Evolutionary conservation across 768 basidiomycete species (phyloP), one percentile per base, ranked within the genome.

Genomic region (Mycena polygramma): DNA sequence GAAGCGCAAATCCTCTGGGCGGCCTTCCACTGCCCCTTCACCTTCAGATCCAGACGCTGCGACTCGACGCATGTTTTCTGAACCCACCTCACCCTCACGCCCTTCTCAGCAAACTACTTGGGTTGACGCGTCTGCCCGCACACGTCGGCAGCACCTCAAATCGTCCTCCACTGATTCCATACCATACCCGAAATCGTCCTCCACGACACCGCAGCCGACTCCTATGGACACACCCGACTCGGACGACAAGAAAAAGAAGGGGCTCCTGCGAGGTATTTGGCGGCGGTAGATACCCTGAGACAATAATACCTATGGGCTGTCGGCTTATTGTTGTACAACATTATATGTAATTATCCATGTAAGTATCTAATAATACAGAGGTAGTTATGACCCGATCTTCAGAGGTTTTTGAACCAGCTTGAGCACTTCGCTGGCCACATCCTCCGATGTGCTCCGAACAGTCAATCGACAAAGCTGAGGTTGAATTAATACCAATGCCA

Each of bases 361-460:
- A 72, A 66, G 66, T 69, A 55, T 65, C 35, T 66, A 77, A 60
- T 77, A 75, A 74, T 74, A 71, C 66, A 71, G 76, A 57, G 53
- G 58, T 70, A 55, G 55, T 57, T 71, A 73, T 75, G 72, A 78
- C 73, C 78, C 77, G 70, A 78, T 73, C 68, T 81, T 80, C 73
- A 89, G 76, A 55, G 81, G 81, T 74, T 84, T 86, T 73, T 86
- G 83, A 71, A 88, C 74, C 71, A 87, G 78, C 77, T 85, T 89
- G 77, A 90, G 87, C 51, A 93, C 90, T 78, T 93, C 92, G 6
- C 79, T 73, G 48, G 94, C 93, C 11, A 98, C 96, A 13, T 91
- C 88, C 78, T 96, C 96, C 64, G 98, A 98, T 4, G 98, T 99
- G 77, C 96, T 97, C 77, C 98, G 89, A 52, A 98, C 88, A 8